Evolutionary conservation across 768 basidiomycete species (phyloP).

Genomic region (Amanita rubescens): DNA sequence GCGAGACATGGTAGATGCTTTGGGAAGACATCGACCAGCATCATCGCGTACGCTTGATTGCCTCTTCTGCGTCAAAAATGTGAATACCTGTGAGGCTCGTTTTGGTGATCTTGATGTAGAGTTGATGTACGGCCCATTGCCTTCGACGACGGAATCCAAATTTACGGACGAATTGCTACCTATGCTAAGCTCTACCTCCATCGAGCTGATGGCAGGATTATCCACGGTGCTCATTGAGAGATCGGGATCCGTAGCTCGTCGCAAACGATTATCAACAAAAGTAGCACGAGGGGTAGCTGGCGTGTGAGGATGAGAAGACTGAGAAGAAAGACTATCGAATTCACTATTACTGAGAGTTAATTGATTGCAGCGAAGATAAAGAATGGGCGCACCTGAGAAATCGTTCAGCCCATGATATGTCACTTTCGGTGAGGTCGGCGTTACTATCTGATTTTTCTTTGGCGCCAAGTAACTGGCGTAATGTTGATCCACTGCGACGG

Average conservation of each 20-base stretch:
- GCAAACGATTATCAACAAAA: constrained; percentile 28
- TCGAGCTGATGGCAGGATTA: constrained; percentile 56
- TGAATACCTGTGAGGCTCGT: constrained; percentile 70
- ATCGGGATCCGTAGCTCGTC: constrained; percentile 41
- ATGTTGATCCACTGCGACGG: constrained; percentile 59
- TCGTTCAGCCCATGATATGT: constrained; percentile 82
- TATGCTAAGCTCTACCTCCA: constrained; percentile 67
- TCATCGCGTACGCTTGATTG: constrained; percentile 24
- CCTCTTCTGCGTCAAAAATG: constrained; percentile 52
- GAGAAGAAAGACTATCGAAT: constrained; percentile 32
- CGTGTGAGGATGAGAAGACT: constrained; percentile 44
- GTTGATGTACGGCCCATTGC: constrained; percentile 23
- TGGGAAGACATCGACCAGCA: constrained; percentile 31
- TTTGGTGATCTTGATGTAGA: constrained; percentile 46
- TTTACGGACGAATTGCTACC: constrained; percentile 30
- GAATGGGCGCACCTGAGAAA: constrained; percentile 48
- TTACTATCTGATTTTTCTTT: constrained; percentile 4
- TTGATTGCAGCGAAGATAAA: neutral
- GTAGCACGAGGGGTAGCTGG: constrained; percentile 36
- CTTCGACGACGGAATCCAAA: constrained; percentile 13
- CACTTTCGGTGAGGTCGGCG: constrained; percentile 40
- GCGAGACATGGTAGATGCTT: constrained; percentile 29
- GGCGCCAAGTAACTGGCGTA: constrained; percentile 65
- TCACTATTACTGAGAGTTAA: constrained; percentile 26
- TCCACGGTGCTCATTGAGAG: constrained; percentile 32